phyloP scores from a whole-genome alignment of 2,329 filamentous ascomycete genomes.

The Simplicillium sp. region DNA sequence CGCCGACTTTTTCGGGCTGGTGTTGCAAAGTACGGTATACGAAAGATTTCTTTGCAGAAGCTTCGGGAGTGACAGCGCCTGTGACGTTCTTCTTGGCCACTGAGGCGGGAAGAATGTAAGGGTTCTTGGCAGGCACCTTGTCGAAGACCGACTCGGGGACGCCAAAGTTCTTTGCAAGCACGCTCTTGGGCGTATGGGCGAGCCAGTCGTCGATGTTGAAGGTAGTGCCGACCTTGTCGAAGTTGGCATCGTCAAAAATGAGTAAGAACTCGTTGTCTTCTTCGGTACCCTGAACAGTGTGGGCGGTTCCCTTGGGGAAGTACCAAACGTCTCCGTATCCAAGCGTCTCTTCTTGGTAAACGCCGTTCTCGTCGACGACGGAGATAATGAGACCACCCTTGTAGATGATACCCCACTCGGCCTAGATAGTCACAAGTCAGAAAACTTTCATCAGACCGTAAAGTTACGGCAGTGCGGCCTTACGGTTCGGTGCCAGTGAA shows the following conservation, averaged over 20 bases:
- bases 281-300: slow-evolving; percentile 54
- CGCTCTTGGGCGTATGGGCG: slow-evolving; percentile 49
- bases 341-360: slow-evolving; percentile 43
- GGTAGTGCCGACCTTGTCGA: slow-evolving; percentile 56
- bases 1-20: slow-evolving; percentile 45
- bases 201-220: slow-evolving; percentile 67
- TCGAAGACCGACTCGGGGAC: slow-evolving; percentile 50
- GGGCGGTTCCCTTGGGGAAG: slow-evolving; percentile 55
- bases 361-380: slow-evolving; percentile 52
- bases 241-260: slow-evolving; percentile 57
- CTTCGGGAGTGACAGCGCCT: slow-evolving; percentile 28
- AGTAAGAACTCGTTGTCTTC: slow-evolving; percentile 60
- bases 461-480: slow-evolving; percentile 16
- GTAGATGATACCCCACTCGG: slow-evolving; percentile 59
- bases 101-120: slow-evolving; percentile 53
- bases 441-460: neutral
- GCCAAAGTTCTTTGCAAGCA: slow-evolving; percentile 62
- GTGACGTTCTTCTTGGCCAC: slow-evolving; percentile 32
- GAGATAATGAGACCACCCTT: slow-evolving; percentile 46
- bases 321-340: slow-evolving; percentile 59
- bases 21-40: slow-evolving; percentile 52
- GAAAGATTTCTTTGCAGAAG: slow-evolving; percentile 50
- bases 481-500: slow-evolving; percentile 61
- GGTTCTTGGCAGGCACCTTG: slow-evolving; percentile 44
- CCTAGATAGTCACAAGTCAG: slow-evolving; percentile 26